A percentile compares a stretch with the other conserved stretches of the same genome.
These are phyloP conservation scores for Arabidopsis hybrid DNA, from an alignment of 441 rosid genomes.

Conservation along the genomic window DNA sequence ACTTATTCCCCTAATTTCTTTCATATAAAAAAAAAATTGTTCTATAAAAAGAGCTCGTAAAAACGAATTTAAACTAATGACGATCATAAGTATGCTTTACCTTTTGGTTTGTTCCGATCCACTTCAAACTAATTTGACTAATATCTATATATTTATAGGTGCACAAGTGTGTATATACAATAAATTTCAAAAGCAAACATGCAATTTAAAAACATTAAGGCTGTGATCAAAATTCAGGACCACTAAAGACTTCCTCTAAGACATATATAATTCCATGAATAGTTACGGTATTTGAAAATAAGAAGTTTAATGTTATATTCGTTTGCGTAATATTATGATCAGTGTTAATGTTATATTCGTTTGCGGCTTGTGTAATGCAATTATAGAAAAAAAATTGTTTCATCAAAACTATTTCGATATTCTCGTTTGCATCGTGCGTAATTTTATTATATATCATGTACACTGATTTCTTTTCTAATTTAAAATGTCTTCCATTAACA, in stretches of 20 bases:
- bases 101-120: slow-evolving; percentile 32
- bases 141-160: not conserved
- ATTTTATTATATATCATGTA: no score
- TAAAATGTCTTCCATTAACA: not conserved
- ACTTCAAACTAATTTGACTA: slow-evolving; percentile 16
- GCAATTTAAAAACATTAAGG: slow-evolving; percentile 9
- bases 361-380: no score
- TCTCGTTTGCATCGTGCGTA: no score
- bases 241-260: not conserved
- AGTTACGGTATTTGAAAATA: not conserved
- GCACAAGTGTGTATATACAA: slow-evolving; percentile 6
- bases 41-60: not conserved
- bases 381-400: no score
- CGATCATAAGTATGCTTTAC: slow-evolving; percentile 16
- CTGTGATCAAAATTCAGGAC: slow-evolving; percentile 18
- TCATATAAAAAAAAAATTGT: not conserved
- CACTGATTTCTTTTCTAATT: not conserved
- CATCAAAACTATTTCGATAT: no score
- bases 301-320: no score
- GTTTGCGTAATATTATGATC: no score
- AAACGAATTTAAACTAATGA: slow-evolving; percentile 16
- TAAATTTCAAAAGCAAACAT: slow-evolving; percentile 14
- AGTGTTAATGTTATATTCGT: no score
- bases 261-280: not conserved
- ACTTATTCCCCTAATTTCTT: slow-evolving; percentile 10